phyloP scores from a whole-genome alignment of 1,284 basidiomycete genomes.

The Puccinia triticina region DNA sequence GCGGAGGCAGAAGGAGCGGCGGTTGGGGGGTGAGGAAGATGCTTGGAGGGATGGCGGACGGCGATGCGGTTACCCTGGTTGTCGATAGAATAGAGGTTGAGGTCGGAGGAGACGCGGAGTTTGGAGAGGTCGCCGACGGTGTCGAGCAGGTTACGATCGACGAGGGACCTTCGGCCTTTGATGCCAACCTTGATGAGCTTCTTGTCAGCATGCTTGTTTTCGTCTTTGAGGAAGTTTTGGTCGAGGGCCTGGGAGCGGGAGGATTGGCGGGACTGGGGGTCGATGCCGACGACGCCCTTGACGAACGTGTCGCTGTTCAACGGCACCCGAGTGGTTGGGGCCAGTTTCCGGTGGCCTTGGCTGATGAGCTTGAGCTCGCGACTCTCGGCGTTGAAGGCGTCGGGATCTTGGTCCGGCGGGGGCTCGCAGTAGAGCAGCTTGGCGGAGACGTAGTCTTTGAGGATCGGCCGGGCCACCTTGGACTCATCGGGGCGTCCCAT shows the following conservation, averaged over 20 bases:
- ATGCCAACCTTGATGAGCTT: slow-evolving; percentile 46
- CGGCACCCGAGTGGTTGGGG: slow-evolving; percentile 78
- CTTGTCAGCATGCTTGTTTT: slow-evolving; percentile 54
- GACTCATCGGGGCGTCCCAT: slow-evolving; percentile 98
- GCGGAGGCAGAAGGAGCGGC: slow-evolving; percentile 67
- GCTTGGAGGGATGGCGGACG: slow-evolving; percentile 66
- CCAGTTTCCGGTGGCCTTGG: slow-evolving; percentile 72
- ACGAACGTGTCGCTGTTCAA: slow-evolving; percentile 83
- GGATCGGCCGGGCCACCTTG: slow-evolving; percentile 83
- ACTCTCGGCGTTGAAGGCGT: slow-evolving; percentile 77
- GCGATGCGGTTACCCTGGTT: slow-evolving; percentile 68
- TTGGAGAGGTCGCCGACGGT: background rate
- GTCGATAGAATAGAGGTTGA: slow-evolving; percentile 62
- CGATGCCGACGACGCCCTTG: slow-evolving; percentile 57
- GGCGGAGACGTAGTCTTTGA: slow-evolving; percentile 98
- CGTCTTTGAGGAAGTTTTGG: slow-evolving; percentile 73
- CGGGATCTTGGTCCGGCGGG: slow-evolving; percentile 72
- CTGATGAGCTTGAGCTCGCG: slow-evolving; percentile 68
- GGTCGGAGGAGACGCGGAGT: background rate
- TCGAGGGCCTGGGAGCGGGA: slow-evolving; percentile 67
- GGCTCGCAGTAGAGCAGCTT: slow-evolving; percentile 86
- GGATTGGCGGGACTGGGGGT: slow-evolving; percentile 56
- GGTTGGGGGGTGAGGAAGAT: too few species aligned
- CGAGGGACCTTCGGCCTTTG: slow-evolving; percentile 52
- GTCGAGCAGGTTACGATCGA: background rate